Evolutionary conservation across 1,139 yeast species (phyloP).

Genomic region (Wickerhamomyces sp.): DNA sequence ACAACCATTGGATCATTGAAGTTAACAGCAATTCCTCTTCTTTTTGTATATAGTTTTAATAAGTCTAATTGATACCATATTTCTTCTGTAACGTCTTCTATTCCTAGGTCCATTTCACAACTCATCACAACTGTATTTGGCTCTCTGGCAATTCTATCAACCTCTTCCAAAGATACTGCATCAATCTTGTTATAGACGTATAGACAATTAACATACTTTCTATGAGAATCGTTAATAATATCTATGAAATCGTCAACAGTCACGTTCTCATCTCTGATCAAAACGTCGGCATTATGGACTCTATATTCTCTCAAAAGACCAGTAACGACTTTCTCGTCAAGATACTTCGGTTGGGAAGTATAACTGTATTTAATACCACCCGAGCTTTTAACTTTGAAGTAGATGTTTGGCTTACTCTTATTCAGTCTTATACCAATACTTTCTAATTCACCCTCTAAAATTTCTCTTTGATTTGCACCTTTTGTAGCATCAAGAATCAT

Average conservation of each 20-base stretch:
- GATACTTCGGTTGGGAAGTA: conserved; percentile 73
- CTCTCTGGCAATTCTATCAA: conserved; percentile 84
- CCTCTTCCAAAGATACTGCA: conserved; percentile 92
- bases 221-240: conserved; percentile 79
- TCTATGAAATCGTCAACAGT: conserved; percentile 95
- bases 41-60: conserved; percentile 79
- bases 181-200: conserved; percentile 95
- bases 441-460: conserved; percentile 85
- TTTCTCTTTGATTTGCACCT: conserved; percentile 80
- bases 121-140: conserved; percentile 94
- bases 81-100: conserved; percentile 83
- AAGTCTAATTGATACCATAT: conserved; percentile 88
- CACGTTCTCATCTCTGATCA: conserved; percentile 82
- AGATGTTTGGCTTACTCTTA: conserved; percentile 74
- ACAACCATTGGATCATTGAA: conserved; percentile 91
- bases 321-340: conserved; percentile 76
- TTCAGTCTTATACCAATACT: conserved; percentile 91
- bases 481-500: conserved; percentile 97
- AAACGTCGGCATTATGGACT: conserved; percentile 89
- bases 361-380: conserved; percentile 89
- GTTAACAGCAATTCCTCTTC: conserved; percentile 76
- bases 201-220: conserved; percentile 85
- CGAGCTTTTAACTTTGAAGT: conserved; percentile 72
- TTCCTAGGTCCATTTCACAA: conserved; percentile 81
- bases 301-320: conserved; percentile 81